Evolutionary conservation across 2,329 filamentous ascomycete species (phyloP), one percentile per base, ranked within the genome.

Genomic region (Simplicillium aogashimaense): DNA sequence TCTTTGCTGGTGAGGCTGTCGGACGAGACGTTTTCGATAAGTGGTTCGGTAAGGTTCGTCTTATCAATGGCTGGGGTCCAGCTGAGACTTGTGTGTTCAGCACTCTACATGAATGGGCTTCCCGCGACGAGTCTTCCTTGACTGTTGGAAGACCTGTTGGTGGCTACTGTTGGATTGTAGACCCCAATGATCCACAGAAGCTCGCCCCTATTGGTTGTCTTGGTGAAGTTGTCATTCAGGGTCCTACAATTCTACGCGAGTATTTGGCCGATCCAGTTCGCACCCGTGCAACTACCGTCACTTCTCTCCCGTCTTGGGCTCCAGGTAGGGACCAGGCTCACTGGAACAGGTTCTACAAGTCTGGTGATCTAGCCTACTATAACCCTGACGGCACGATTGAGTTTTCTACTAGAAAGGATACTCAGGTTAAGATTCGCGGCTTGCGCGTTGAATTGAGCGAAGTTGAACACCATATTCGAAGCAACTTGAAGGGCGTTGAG

Each of bases 361-460:
- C 68, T 1, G 69, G 69, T 6, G 69, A 72, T 46, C 54, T 72
- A 7, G 67, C 55, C 3, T 52, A 52, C 35, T 68, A 67, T 25
- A 51, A 62, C 31, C 51, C 52, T 0, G 41, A 45, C 4, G 47
- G 38, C 28, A 8, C 60, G 10, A 61, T 76, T 36, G 50, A 63
- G 3, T 76, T 70, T 43, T 56, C 74, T 37, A 75, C 74, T 25
- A 66, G 78, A 25, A 76, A 74, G 47, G 78, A 82, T 48, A 69
- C 67, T 14, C 76, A 76, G 53, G 69, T 78, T 41, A 82, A 83
- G 55, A 54, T 81, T 28, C 64, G 67, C 14, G 81, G 81, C 29
- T 76, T 72, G 46, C 60, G 77, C 38, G 67, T 77, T 46, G 82
- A 72, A 54, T 60, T 71, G 40, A 64, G 63, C 29, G 67, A 63